Percentiles rank a stretch among this genome's conserved stretches.
Evolutionary conservation across 495 filamentous ascomycete species (phyloP).

Genomic region (Oleoguttula mirabilis): DNA sequence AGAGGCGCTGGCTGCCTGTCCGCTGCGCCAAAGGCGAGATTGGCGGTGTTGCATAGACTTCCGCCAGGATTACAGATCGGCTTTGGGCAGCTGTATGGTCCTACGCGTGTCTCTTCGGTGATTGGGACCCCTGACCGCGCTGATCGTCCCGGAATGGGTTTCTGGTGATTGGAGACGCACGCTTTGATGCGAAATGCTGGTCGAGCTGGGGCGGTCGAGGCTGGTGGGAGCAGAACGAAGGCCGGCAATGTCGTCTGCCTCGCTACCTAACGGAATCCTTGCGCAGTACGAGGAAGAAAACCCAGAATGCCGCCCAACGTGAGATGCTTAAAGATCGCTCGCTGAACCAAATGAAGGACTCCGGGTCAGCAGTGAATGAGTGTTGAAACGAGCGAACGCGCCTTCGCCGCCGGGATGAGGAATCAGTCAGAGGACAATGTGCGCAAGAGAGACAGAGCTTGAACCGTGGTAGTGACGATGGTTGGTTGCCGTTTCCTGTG

Average conservation of each 20-base stretch:
- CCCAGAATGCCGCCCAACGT: not conserved
- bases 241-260: no score
- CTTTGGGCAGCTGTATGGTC: no score
- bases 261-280: no score
- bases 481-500: no score
- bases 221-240: no score
- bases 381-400: not conserved
- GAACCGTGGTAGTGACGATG: not conserved
- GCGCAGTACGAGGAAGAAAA: not conserved
- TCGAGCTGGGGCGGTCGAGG: no score
- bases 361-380: not conserved
- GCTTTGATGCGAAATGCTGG: no score
- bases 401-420: not conserved
- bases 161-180: no score
- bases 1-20: constrained; percentile 20
- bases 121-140: no score
- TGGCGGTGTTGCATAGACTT: constrained; percentile 32
- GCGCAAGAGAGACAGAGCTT: not conserved
- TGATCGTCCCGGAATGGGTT: no score
- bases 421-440: no score
- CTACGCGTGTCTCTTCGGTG: no score
- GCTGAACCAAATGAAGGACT: not conserved
- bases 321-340: not conserved
- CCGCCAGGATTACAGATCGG: constrained; percentile 25
- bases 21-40: constrained; percentile 32